These are phyloP conservation scores for Penicillium sp. DNA, from an alignment of 2,329 filamentous ascomycete species.

Conservation along the genomic window DNA sequence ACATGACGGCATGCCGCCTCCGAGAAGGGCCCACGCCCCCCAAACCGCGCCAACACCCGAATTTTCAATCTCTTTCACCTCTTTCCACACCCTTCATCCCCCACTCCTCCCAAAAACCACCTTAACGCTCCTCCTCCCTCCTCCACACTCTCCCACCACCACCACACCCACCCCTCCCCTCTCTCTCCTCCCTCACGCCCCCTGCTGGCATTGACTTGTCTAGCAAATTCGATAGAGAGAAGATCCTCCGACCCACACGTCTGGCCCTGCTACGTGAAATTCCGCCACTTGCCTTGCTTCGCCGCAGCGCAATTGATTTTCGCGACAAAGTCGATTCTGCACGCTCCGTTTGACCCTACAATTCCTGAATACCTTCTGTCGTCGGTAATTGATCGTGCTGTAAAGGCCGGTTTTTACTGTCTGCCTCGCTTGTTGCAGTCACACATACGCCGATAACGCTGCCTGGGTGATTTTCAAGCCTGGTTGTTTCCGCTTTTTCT, in stretches of 20 bases:
- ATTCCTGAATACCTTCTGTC: not conserved
- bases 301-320: constrained; percentile 23
- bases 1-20: constrained; percentile 35
- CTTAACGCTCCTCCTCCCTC: constrained; percentile 20
- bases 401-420: not conserved
- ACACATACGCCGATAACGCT: not conserved
- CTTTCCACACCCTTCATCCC: constrained; percentile 27
- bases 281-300: constrained; percentile 6
- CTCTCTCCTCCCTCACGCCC: constrained; percentile 32
- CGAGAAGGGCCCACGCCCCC: constrained; percentile 13
- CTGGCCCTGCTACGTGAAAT: not conserved
- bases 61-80: constrained; percentile 32
- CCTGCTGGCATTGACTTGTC: constrained; percentile 57
- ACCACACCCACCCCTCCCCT: constrained; percentile 32
- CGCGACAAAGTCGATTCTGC: not conserved
- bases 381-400: not conserved
- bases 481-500: not conserved
- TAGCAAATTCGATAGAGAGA: constrained; percentile 44
- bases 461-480: not conserved
- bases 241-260: constrained; percentile 28
- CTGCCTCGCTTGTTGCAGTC: not conserved
- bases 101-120: constrained; percentile 25
- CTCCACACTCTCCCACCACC: constrained; percentile 26
- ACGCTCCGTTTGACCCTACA: not conserved
- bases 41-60: constrained; percentile 21